Conservation (phyloP, 345 rosid species). For the Salix brachista region DNA sequence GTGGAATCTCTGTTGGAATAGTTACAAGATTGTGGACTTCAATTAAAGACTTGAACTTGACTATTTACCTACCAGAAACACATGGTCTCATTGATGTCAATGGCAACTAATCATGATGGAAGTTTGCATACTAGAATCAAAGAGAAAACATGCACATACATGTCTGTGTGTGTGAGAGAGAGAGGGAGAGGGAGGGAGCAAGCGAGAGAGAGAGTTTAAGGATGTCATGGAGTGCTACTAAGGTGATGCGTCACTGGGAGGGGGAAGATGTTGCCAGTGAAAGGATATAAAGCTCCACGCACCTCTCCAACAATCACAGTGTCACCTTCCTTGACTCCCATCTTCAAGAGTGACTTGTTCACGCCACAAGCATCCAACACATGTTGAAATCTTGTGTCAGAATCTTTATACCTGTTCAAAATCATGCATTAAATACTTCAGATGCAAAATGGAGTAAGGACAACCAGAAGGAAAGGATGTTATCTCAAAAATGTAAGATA, state of each 20-base stretch:
- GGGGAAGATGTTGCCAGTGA: neutral
- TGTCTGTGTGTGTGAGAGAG: neutral
- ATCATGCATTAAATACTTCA: slow-evolving; percentile 5
- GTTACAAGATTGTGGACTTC: neutral
- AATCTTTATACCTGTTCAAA: slow-evolving; percentile 68
- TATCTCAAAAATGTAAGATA: neutral
- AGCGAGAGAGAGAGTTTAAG: neutral
- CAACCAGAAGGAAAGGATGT: neutral
- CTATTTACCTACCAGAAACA: neutral
- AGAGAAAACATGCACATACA: neutral
- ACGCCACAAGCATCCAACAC: slow-evolving; percentile 94
- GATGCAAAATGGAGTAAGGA: neutral
- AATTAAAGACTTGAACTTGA: neutral
- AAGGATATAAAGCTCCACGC: slow-evolving; percentile 15
- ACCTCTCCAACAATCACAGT: slow-evolving; percentile 90
- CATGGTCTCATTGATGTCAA: neutral
- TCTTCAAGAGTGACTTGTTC: slow-evolving; percentile 59
- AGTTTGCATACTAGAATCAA: neutral
- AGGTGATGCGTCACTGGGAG: neutral
- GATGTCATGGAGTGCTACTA: neutral
- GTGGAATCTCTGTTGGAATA: neutral
- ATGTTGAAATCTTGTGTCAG: slow-evolving; percentile 80
- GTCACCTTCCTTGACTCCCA: slow-evolving; percentile 93
- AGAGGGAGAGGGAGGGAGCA: neutral
- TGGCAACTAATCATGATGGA: neutral